Percentiles rank a stretch among this genome's conserved stretches.
Evolutionary conservation across 805 yeast species (phyloP).

Genomic region (Yarrowia deformans): DNA sequence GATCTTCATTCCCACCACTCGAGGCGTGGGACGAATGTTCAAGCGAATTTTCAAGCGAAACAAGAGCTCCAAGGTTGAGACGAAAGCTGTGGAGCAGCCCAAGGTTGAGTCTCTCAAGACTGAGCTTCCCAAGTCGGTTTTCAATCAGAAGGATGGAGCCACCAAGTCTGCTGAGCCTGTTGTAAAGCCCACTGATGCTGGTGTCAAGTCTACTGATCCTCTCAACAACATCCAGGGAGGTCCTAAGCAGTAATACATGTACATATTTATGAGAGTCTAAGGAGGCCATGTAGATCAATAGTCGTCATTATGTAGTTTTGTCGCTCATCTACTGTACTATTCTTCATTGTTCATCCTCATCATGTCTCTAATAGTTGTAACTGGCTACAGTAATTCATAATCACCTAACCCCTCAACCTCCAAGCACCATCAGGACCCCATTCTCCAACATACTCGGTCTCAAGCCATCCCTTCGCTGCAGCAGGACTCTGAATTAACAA

Average conservation of each 20-base stretch:
- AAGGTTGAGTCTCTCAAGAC: background rate
- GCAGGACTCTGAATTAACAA: constrained; percentile 46
- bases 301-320: too few relatives aligned
- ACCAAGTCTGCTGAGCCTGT: background rate
- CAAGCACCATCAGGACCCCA: constrained; percentile 36
- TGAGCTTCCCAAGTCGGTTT: constrained; percentile 11
- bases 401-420: constrained; percentile 1
- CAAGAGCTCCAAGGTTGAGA: constrained; percentile 23
- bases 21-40: constrained; percentile 41
- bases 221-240: background rate
- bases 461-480: constrained; percentile 5
- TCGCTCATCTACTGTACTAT: too few relatives aligned
- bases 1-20: constrained; percentile 57
- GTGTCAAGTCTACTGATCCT: too few relatives aligned
- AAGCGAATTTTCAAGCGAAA: constrained; percentile 21
- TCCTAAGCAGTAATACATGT: constrained; percentile 7
- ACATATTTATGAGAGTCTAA: background rate
- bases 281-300: too few relatives aligned
- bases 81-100: constrained; percentile 3
- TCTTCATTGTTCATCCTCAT: too few relatives aligned
- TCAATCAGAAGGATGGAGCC: background rate
- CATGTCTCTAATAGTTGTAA: too few relatives aligned
- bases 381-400: too few relatives aligned
- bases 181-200: too few relatives aligned
- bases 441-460: constrained; percentile 36